Evolutionary conservation across 2,329 filamentous ascomycete species (phyloP).

Genomic region (Knufia petricola): DNA sequence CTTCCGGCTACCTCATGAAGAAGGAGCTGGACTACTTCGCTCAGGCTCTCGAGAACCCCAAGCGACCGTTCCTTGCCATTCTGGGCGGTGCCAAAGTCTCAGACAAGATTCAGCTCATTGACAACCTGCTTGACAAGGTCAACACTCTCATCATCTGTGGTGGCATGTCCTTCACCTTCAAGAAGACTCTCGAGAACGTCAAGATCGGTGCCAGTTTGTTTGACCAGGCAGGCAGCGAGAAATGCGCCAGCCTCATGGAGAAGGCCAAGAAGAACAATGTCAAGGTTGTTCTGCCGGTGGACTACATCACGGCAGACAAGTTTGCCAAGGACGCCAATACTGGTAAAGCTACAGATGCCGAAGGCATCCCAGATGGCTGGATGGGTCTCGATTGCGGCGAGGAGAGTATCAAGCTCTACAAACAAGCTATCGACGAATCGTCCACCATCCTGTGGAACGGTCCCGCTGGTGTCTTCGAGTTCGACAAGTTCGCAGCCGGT

Average conservation of each 20-base stretch:
- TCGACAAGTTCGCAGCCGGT: conserved; percentile 83
- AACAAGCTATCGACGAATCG: conserved; percentile 73
- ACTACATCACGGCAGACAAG: conserved; percentile 94
- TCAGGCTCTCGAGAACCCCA: conserved; percentile 82
- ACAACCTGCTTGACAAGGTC: conserved; percentile 97
- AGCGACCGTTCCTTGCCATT: conserved; percentile 96
- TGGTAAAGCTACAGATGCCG: conserved; percentile 71
- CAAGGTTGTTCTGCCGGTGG: conserved; percentile 85
- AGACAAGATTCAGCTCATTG: conserved; percentile 99
- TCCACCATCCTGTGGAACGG: conserved; percentile 99
- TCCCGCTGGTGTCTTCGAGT: conserved; percentile 93
- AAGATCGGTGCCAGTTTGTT: conserved; percentile 86
- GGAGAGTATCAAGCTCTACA: conserved; percentile 80
- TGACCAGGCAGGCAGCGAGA: conserved; percentile 89
- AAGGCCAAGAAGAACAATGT: conserved; percentile 97
- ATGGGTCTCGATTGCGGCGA: conserved; percentile 94
- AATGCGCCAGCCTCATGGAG: conserved; percentile 73
- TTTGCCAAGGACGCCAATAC: conserved; percentile 77
- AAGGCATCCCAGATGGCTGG: conserved; percentile 93
- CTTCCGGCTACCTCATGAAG: conserved; percentile 97
- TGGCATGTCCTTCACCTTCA: conserved; percentile 99
- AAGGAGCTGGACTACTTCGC: conserved; percentile 99
- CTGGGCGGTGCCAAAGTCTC: conserved; percentile 97
- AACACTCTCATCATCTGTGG: conserved; percentile 94
- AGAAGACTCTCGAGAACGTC: conserved; percentile 91